Conservation (phyloP, 805 yeast genomes). For the Nakazawaea peltata region DNA sequence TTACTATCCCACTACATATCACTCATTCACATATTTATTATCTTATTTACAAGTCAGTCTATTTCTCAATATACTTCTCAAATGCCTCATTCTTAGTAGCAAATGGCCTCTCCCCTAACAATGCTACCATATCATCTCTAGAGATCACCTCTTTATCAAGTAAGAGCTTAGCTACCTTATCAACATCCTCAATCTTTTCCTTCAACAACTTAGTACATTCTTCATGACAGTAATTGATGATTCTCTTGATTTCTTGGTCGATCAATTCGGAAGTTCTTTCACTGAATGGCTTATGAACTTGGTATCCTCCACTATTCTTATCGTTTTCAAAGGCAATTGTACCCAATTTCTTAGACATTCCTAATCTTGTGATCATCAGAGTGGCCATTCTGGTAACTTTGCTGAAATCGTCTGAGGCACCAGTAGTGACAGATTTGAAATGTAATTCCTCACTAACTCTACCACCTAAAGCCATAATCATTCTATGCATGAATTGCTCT, state of each 20-base stretch:
- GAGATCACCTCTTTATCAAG: constrained; percentile 84
- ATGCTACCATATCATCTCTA: constrained; percentile 85
- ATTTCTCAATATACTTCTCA: constrained; percentile 45
- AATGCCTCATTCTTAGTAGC: constrained; percentile 87
- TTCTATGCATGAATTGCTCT: constrained; percentile 75
- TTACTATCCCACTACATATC: background rate
- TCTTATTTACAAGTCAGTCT: background rate
- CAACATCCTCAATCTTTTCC: constrained; percentile 70
- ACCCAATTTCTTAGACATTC: constrained; percentile 89
- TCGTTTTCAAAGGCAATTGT: constrained; percentile 69
- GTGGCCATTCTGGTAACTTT: constrained; percentile 93
- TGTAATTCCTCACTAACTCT: constrained; percentile 93
- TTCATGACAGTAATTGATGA: constrained; percentile 68
- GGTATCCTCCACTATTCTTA: constrained; percentile 50
- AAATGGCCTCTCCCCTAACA: constrained; percentile 89
- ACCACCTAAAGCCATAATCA: constrained; percentile 97
- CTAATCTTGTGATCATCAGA: constrained; percentile 85
- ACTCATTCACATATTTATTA: no score
- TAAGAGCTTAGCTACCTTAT: constrained; percentile 79
- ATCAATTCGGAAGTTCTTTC: constrained; percentile 77
- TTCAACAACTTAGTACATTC: constrained; percentile 61
- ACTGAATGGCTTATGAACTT: constrained; percentile 66
- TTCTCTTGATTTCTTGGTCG: constrained; percentile 75
- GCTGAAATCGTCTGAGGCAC: constrained; percentile 94
- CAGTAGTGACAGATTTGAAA: constrained; percentile 87